Conservation (phyloP, 2,329 filamentous ascomycete species). For the Graphilbum fragrans region DNA sequence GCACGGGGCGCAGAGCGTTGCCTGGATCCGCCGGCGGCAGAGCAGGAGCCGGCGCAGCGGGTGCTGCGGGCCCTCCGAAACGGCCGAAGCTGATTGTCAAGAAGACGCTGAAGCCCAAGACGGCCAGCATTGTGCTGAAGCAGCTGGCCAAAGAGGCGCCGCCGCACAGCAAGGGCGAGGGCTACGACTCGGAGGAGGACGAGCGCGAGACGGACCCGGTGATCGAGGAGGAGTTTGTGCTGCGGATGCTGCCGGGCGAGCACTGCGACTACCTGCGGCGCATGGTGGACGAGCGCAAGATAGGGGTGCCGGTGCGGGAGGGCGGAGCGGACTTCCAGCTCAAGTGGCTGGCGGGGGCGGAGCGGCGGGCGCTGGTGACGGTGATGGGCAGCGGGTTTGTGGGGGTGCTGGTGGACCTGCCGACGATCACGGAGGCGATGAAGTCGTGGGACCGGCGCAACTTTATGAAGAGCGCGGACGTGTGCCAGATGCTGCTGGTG, state of each 20-base stretch:
- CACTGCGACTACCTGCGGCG: slow-evolving; percentile 75
- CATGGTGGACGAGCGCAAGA: slow-evolving; percentile 63
- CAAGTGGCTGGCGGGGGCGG: slow-evolving; percentile 59
- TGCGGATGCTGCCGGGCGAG: slow-evolving; percentile 78
- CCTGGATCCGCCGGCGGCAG: slow-evolving; percentile 13
- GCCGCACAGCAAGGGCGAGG: slow-evolving; percentile 64
- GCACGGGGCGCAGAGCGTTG: no score
- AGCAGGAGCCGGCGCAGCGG: not conserved
- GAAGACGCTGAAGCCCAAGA: slow-evolving; percentile 30
- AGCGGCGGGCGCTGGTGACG: slow-evolving; percentile 59
- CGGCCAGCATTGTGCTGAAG: slow-evolving; percentile 21
- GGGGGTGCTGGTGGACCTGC: slow-evolving; percentile 69
- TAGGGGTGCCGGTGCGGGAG: slow-evolving; percentile 51
- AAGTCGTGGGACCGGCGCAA: slow-evolving; percentile 85
- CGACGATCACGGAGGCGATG: slow-evolving; percentile 80
- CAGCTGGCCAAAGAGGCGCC: slow-evolving; percentile 44
- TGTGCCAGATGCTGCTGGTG: slow-evolving; percentile 81
- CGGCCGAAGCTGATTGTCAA: slow-evolving; percentile 42
- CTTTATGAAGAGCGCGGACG: slow-evolving; percentile 80
- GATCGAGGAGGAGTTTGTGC: slow-evolving; percentile 78
- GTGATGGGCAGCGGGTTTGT: slow-evolving; percentile 63
- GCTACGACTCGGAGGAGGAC: slow-evolving; percentile 92
- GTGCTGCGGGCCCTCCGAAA: slow-evolving; percentile 20
- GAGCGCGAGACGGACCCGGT: slow-evolving; percentile 79
- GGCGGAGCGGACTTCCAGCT: slow-evolving; percentile 70